Conservation (phyloP, 2,329 filamentous ascomycete genomes). For the Penicillium vulpinum region DNA sequence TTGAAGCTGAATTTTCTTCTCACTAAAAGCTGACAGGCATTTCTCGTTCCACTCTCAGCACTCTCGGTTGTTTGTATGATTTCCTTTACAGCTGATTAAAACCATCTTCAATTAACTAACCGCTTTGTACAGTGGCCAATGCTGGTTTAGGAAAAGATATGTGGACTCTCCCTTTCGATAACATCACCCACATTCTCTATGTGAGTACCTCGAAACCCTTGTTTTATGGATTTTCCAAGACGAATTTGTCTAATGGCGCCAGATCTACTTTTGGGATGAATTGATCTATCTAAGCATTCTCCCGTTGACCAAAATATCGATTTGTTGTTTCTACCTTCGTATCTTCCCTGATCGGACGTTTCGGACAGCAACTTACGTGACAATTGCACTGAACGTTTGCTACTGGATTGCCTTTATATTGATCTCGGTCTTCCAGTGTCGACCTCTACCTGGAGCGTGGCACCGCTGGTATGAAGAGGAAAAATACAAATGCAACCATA, state of each 20-base stretch:
- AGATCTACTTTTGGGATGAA: conserved; percentile 35
- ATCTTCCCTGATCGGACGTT: conserved; percentile 44
- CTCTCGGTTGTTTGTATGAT: conserved; percentile 30
- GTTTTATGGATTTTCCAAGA: conserved; percentile 12
- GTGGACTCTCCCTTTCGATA: conserved; percentile 46
- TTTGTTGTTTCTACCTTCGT: conserved; percentile 44
- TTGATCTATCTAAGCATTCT: conserved; percentile 37
- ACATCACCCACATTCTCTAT: conserved; percentile 46
- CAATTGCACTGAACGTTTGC: conserved; percentile 32
- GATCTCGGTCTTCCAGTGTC: conserved; percentile 42
- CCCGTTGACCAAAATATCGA: conserved; percentile 33
- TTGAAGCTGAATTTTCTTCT: not conserved
- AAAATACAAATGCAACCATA: conserved; percentile 36
- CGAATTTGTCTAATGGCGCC: conserved; percentile 19
- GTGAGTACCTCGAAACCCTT: conserved; percentile 26
- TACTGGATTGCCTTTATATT: conserved; percentile 36
- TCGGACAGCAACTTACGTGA: conserved; percentile 31
- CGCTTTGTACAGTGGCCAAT: conserved; percentile 36
- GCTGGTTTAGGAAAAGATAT: conserved; percentile 48
- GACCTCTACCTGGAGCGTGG: conserved; percentile 42
- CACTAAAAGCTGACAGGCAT: conserved; percentile 6
- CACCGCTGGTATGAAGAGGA: conserved; percentile 42
- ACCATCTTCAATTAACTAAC: conserved; percentile 1
- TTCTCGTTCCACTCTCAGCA: conserved; percentile 27
- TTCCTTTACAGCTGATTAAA: not conserved